A percentile compares a stretch with the other conserved stretches of the same genome.
phyloP scores from a whole-genome alignment of 1,284 basidiomycete genomes.

The Mycosarcoma mackinlayi region DNA sequence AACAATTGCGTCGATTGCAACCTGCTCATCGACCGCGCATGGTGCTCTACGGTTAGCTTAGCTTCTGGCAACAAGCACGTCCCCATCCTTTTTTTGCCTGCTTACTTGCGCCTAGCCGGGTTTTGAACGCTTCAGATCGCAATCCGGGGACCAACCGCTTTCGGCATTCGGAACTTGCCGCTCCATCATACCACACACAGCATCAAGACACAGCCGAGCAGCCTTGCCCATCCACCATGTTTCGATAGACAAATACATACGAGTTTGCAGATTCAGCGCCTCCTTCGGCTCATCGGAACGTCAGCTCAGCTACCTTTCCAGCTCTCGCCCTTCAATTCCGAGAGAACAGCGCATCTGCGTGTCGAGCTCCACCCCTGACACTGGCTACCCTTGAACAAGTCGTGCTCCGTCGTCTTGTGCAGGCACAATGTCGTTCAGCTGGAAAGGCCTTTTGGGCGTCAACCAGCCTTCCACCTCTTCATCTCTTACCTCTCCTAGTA shows the following conservation, averaged over 20 bases:
- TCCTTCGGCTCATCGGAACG: no score
- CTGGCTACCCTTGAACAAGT: neutral
- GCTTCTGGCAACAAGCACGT: no score
- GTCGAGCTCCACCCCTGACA: neutral
- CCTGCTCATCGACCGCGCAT: no score
- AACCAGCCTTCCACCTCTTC: conserved; percentile 26
- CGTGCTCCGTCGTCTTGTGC: neutral
- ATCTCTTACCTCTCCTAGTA: conserved; percentile 13
- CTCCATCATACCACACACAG: neutral
- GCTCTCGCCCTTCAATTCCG: no score
- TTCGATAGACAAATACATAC: conserved; percentile 1
- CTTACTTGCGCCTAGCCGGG: neutral
- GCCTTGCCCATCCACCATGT: no score
- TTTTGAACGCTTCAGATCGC: neutral
- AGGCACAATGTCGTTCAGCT: conserved; percentile 62
- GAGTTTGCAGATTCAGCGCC: no score
- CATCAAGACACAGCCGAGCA: neutral
- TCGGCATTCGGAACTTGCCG: conserved; percentile 9
- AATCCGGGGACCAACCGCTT: neutral
- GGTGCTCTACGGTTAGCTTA: neutral
- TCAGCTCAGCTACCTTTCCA: no score
- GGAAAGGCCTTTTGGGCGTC: conserved; percentile 62
- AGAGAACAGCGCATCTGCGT: neutral
- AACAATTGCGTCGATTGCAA: no score
- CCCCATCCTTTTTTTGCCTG: no score